Conservation (phyloP, 495 filamentous ascomycete species). For the Xeromyces bisporus region DNA sequence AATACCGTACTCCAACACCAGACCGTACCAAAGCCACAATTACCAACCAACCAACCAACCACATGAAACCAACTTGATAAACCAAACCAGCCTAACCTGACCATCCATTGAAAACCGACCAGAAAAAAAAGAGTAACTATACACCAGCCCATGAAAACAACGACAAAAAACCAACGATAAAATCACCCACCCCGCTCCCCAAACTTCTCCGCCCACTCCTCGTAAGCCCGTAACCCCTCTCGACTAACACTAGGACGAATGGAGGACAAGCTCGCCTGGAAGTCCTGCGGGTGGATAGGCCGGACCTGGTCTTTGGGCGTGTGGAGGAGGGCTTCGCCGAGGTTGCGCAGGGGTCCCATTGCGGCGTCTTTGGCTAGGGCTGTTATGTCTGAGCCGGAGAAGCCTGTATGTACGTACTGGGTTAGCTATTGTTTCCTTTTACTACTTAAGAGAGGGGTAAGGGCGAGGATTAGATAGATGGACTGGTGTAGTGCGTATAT, state of each 20-base stretch:
- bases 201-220: slow-evolving; percentile 88
- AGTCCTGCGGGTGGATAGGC: slow-evolving; percentile 68
- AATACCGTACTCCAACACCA: too few species aligned
- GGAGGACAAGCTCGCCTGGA: slow-evolving; percentile 63
- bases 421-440: too few species aligned
- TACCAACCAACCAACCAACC: too few species aligned
- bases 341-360: slow-evolving; percentile 85
- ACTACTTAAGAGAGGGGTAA: too few species aligned
- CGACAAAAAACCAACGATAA: not conserved
- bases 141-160: too few species aligned
- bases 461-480: too few species aligned
- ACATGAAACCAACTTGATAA: too few species aligned
- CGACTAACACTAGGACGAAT: slow-evolving; percentile 86
- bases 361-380: slow-evolving; percentile 95
- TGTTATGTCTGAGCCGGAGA: slow-evolving; percentile 93
- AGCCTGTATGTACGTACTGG: slow-evolving; percentile 38
- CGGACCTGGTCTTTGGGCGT: slow-evolving; percentile 91
- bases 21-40: too few species aligned
- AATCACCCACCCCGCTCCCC: slow-evolving; percentile 69
- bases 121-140: too few species aligned
- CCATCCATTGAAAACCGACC: too few species aligned
- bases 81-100: too few species aligned
- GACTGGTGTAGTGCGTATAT: too few species aligned
- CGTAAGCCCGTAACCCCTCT: slow-evolving; percentile 68
- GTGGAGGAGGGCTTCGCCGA: slow-evolving; percentile 77